phyloP scores from a whole-genome alignment of 495 filamentous ascomycete species.

The Penicillium ochrochloron region DNA sequence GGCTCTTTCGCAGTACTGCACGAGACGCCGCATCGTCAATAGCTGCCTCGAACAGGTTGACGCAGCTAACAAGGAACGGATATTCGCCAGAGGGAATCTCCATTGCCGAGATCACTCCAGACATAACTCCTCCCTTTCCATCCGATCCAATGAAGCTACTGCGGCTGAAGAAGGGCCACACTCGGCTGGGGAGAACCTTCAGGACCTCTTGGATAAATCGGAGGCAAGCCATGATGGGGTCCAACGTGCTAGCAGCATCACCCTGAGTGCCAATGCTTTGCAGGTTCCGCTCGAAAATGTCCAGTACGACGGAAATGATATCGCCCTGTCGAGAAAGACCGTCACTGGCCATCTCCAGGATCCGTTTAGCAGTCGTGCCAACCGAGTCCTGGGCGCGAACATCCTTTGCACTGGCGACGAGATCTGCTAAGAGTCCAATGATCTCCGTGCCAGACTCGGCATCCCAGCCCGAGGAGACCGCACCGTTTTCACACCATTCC shows the following conservation, averaged over 20 bases:
- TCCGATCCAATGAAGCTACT: conserved; percentile 76
- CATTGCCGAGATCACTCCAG: conserved; percentile 70
- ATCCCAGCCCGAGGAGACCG: conserved; percentile 37
- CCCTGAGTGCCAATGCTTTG: conserved; percentile 63
- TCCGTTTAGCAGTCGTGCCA: conserved; percentile 47
- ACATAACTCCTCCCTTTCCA: conserved; percentile 72
- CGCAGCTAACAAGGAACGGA: conserved; percentile 72
- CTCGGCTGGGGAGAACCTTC: conserved; percentile 71
- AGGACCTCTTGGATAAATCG: conserved; percentile 77
- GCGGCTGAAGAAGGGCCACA: conserved; percentile 87
- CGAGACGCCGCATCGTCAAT: conserved; percentile 76
- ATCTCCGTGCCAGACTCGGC: conserved; percentile 64
- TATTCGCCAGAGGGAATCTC: conserved; percentile 79
- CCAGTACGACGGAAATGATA: conserved; percentile 77
- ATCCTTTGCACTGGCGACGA: conserved; percentile 50
- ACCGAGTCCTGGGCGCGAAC: conserved; percentile 32
- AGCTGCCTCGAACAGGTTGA: conserved; percentile 73
- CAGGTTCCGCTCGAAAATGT: conserved; percentile 79
- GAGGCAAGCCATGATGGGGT: conserved; percentile 71
- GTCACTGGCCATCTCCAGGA: conserved; percentile 75
- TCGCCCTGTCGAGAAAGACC: conserved; percentile 74
- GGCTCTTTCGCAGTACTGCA: conserved; percentile 71
- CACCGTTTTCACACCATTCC: conserved; percentile 52
- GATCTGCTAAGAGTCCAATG: conserved; percentile 62
- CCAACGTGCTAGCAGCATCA: conserved; percentile 54